Evolutionary conservation across 352 stramenopile genomes (phyloP).

Genomic region (Peronospora destructor): DNA sequence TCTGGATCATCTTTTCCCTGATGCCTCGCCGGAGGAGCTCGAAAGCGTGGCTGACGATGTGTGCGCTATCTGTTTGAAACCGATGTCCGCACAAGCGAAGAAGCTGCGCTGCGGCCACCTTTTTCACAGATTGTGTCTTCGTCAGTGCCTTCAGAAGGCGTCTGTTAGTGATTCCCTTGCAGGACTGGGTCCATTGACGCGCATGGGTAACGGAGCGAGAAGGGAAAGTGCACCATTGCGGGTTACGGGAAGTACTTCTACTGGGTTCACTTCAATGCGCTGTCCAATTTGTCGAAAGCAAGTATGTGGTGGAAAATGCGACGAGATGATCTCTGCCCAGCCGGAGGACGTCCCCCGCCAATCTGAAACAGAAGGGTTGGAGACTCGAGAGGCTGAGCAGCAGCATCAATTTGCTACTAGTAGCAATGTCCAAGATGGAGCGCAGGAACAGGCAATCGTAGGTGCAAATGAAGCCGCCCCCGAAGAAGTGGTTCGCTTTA

Average conservation of each 20-base stretch:
- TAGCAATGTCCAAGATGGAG: slow-evolving; percentile 8
- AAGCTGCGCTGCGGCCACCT: slow-evolving; percentile 67
- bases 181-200: slow-evolving; percentile 26
- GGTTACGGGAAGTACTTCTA: slow-evolving; percentile 2
- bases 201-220: slow-evolving; percentile 30
- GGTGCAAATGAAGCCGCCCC: slow-evolving; percentile 14
- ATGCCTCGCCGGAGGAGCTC: slow-evolving; percentile 50
- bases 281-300: slow-evolving; percentile 62
- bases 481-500: slow-evolving; percentile 67
- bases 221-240: slow-evolving; percentile 20
- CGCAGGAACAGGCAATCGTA: slow-evolving; percentile 7
- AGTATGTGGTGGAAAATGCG: slow-evolving; percentile 37
- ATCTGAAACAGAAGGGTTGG: slow-evolving; percentile 15
- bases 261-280: slow-evolving; percentile 30
- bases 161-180: slow-evolving; percentile 54
- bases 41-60: slow-evolving; percentile 60
- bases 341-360: slow-evolving; percentile 3
- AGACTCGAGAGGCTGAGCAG: not conserved
- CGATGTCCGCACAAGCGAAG: slow-evolving; percentile 62
- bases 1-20: slow-evolving; percentile 53
- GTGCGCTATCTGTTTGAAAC: slow-evolving; percentile 73
- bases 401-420: slow-evolving; percentile 7
- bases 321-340: slow-evolving; percentile 6
- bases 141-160: slow-evolving; percentile 65
- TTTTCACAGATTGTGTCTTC: slow-evolving; percentile 67